Conservation (phyloP, 2,329 filamentous ascomycete species). For the Malbranchea zuffiana region DNA sequence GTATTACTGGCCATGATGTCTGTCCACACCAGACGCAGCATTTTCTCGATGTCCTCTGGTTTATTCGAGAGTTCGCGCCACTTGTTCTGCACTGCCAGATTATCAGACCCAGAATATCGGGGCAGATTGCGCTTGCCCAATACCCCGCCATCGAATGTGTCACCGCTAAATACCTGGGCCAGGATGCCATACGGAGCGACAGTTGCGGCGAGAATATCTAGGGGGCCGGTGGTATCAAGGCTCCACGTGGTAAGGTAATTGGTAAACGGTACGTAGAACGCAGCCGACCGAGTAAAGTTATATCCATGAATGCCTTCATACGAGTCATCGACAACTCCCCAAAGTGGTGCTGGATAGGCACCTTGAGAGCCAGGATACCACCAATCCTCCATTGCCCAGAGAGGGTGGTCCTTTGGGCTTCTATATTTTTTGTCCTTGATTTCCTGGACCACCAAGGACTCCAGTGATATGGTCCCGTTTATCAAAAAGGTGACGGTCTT, state of each 20-base stretch:
- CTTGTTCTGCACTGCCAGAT: slow-evolving; percentile 1
- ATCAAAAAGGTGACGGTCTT: slow-evolving; percentile 36
- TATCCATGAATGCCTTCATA: neutral
- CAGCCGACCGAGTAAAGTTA: neutral
- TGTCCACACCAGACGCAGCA: slow-evolving; percentile 34
- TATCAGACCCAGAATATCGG: slow-evolving; percentile 2
- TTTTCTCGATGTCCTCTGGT: slow-evolving; percentile 17
- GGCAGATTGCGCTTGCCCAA: too few relatives aligned
- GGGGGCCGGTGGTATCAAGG: too few relatives aligned
- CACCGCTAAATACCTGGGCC: neutral
- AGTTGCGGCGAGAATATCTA: neutral
- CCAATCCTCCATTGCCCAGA: slow-evolving; percentile 9
- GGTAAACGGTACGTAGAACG: too few relatives aligned
- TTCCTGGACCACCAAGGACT: slow-evolving; percentile 21
- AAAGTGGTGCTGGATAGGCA: slow-evolving; percentile 18
- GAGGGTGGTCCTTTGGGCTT: slow-evolving; percentile 14
- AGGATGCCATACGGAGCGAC: too few relatives aligned
- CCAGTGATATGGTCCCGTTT: slow-evolving; percentile 31
- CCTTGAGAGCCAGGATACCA: too few relatives aligned
- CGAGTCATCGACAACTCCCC: slow-evolving; percentile 21
- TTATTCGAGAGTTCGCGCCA: slow-evolving; percentile 6
- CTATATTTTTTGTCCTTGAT: slow-evolving; percentile 27
- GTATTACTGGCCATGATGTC: slow-evolving; percentile 29
- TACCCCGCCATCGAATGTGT: neutral
- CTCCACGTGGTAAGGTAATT: too few relatives aligned